These are phyloP conservation scores for Apiospora hydei DNA, from an alignment of 2,329 filamentous ascomycete genomes.

Conservation along the genomic window DNA sequence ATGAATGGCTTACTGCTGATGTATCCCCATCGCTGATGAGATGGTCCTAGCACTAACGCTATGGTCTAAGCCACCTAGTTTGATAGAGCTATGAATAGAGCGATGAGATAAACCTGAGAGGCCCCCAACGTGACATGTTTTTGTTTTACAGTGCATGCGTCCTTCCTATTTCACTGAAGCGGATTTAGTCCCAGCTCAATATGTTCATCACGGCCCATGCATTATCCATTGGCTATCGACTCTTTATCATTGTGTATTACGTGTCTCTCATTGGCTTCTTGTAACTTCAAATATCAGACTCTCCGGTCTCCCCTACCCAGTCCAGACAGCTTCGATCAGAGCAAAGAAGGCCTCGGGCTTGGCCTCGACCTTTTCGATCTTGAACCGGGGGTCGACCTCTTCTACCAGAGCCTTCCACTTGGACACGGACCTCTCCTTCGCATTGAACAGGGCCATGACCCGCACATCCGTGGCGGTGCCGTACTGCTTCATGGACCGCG, in stretches of 20 bases:
- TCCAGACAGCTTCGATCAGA: conserved; percentile 48
- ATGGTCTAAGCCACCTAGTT: not conserved
- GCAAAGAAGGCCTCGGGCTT: conserved; percentile 47
- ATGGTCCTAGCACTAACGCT: too few relatives aligned
- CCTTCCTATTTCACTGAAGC: too few relatives aligned
- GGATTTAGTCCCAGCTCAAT: too few relatives aligned
- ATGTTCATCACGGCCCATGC: too few relatives aligned
- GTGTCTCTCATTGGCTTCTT: not conserved
- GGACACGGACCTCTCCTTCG: conserved; percentile 53
- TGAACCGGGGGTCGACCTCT: conserved; percentile 54
- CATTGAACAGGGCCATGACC: conserved; percentile 59
- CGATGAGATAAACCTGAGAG: too few relatives aligned
- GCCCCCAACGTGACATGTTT: too few relatives aligned
- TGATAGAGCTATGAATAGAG: too few relatives aligned
- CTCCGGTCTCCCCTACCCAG: conserved; percentile 30
- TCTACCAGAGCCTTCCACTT: conserved; percentile 54
- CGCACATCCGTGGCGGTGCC: conserved; percentile 54
- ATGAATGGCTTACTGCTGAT: not conserved
- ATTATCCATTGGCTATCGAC: too few relatives aligned
- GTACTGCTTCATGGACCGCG: conserved; percentile 44
- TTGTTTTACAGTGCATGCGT: too few relatives aligned
- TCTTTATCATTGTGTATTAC: too few relatives aligned
- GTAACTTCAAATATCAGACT: not conserved
- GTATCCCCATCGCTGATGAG: not conserved
- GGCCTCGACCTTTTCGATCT: conserved; percentile 46